Base-by-base conservation (phyloP, 345 rosid genomes). In the Citrus hindsii region DNA sequence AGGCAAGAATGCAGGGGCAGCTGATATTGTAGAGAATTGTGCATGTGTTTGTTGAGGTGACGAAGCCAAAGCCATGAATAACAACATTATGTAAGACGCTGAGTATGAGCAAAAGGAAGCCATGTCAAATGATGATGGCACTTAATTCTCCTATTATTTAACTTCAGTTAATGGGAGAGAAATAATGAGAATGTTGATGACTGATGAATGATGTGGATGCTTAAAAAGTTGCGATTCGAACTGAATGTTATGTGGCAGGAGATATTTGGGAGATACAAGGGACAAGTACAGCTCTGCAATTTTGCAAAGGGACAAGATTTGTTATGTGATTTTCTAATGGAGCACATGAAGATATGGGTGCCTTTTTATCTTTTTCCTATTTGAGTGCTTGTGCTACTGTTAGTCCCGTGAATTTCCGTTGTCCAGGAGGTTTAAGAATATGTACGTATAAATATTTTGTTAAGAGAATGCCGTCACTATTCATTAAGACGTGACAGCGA, bases 1-100 rank as follows among this genome's bases (percentile, higher is more conserved):
- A 13, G 92, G 91, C 68, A 85, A 77, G 16, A 83, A 40, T 6
- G 92, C 80, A 4, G 93, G 93, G 33, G 93, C 87, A 27, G 93
- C 91, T 25, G 93, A 83, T 59, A 87, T 85, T 7, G 84, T 76
- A 24, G 89, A 82, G 73, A 75, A 61, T 42, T 73, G 78, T 38
- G 37, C 75, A 24, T 81, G 73, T 51, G 40, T 4, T 64, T 55
- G 58, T 53, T 46, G 62, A n/a, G 85, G 33, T 27, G 81, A 6
- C 56, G 75, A 58, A 67, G 69, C 76, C 46, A n/a, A 53, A 53
- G 58, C 58, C 35, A 33, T 0, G 22, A 19, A 67, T 79, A 77
- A 75, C 65, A 83, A 82, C 59, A 77, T 38, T 72, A 83, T 64
- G 32, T 65, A 62, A 25, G 46, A 67, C 51, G 73, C 66, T 59